Evolutionary conservation across 768 basidiomycete genomes (phyloP).

Genomic region (Cystofilobasidium ferigula): DNA sequence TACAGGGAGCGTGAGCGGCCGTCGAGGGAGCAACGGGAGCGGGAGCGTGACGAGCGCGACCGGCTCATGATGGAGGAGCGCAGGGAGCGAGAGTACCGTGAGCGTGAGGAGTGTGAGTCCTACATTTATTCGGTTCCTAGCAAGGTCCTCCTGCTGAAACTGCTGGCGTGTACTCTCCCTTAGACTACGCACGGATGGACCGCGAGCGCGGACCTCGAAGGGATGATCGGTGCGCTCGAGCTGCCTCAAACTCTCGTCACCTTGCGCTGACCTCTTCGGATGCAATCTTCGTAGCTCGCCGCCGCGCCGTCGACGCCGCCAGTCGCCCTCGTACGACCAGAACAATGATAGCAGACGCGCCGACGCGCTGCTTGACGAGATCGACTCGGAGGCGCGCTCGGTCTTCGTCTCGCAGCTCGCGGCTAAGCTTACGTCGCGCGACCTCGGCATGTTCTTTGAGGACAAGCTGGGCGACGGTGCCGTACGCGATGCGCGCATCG

Average conservation of each 20-base stretch:
- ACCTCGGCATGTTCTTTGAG: conserved; percentile 98
- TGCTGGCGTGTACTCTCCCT: too few relatives aligned
- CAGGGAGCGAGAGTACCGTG: conserved; percentile 31
- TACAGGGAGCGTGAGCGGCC: neutral
- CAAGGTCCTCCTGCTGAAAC: too few relatives aligned
- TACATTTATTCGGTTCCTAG: too few relatives aligned
- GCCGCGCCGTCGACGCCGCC: conserved; percentile 23
- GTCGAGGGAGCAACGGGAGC: neutral
- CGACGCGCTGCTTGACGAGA: conserved; percentile 58
- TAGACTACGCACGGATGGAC: conserved; percentile 36
- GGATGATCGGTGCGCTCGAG: conserved; percentile 6
- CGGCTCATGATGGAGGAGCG: conserved; percentile 19
- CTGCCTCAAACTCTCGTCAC: neutral
- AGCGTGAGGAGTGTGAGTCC: conserved; percentile 23
- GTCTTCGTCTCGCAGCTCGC: conserved; percentile 98
- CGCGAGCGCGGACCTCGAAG: conserved; percentile 18
- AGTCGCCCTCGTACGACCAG: conserved; percentile 43
- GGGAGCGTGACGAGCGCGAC: conserved; percentile 10
- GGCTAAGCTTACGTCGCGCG: conserved; percentile 87
- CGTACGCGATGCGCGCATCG: conserved; percentile 91
- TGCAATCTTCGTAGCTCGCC: conserved; percentile 11
- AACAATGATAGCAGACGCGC: conserved; percentile 43
- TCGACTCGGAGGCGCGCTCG: conserved; percentile 95
- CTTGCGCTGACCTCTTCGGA: neutral
- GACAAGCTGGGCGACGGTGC: conserved; percentile 86